Evolutionary conservation across 1,284 basidiomycete genomes (phyloP).

Genomic region (Irpex sp.): DNA sequence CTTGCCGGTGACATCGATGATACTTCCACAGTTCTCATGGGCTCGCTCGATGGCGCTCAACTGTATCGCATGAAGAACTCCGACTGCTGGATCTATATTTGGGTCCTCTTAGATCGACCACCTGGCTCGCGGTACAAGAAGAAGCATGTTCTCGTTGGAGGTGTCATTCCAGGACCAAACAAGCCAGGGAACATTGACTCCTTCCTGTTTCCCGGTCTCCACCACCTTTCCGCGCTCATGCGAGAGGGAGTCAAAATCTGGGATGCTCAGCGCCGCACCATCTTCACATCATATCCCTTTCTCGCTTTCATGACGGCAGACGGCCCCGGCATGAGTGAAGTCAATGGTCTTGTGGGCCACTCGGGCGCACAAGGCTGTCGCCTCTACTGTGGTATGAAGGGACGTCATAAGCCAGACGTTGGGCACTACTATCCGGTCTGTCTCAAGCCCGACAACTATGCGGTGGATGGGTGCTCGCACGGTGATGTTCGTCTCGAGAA

Average conservation of each 20-base stretch:
- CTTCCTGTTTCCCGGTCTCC: slow-evolving; percentile 29
- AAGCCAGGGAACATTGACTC: slow-evolving; percentile 32
- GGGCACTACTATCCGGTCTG: slow-evolving; percentile 26
- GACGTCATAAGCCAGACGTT: slow-evolving; percentile 24
- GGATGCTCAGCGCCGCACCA: slow-evolving; percentile 16
- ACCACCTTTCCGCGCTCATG: slow-evolving; percentile 19
- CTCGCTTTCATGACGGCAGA: slow-evolving; percentile 13
- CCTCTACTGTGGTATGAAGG: slow-evolving; percentile 24
- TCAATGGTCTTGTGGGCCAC: slow-evolving; percentile 29
- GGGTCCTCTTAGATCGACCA: slow-evolving; percentile 8
- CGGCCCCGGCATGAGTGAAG: slow-evolving; percentile 16
- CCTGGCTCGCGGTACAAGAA: slow-evolving; percentile 13
- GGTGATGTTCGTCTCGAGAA: slow-evolving; percentile 2
- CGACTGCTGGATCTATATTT: slow-evolving; percentile 14
- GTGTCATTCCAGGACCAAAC: slow-evolving; percentile 29
- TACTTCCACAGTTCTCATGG: slow-evolving; percentile 17
- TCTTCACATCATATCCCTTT: slow-evolving; percentile 9
- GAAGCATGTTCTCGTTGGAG: slow-evolving; percentile 13
- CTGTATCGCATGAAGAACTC: slow-evolving; percentile 19
- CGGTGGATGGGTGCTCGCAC: slow-evolving; percentile 1
- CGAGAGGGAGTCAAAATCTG: slow-evolving; percentile 19
- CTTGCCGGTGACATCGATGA: slow-evolving; percentile 9
- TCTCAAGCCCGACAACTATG: slow-evolving; percentile 2
- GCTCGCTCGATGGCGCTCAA: slow-evolving; percentile 27
- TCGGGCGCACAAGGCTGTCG: slow-evolving; percentile 27